Evolutionary conservation across 192 early-diverging fungal species (phyloP), one percentile per base, ranked within the genome.

Genomic region (Spizellomyces sp.): DNA sequence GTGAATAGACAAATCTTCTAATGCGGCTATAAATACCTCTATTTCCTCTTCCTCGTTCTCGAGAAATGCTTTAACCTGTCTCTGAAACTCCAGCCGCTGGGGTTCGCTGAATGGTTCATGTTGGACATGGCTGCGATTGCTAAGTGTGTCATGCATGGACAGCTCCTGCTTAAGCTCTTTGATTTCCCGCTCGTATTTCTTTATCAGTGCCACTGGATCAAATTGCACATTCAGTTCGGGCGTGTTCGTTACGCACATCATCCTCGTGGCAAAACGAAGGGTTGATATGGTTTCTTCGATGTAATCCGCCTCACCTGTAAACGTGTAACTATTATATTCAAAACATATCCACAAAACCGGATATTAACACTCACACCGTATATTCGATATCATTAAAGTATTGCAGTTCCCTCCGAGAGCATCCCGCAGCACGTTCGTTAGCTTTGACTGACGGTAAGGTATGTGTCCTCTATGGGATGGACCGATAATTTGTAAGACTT

Each of bases 261-360:
- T 89, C 12, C 87, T 69, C 8, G 86, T 89, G 5, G 86, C 86
- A 69, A 89, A 89, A 8, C 87, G 73, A 12, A 89, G 79, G 6
- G 87, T 89, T 10, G 81, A 83, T 17, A 89, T 88, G 12, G 87
- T 89, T 85, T 89, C 87, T 74, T 89, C 87, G 17, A 87, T 81
- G 66, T 86, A 79, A 8, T 79, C 74, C 6, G 52, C 45, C 69
- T 80, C 77, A 58, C 81, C 80, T 80, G 76, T 17, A 15, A 64
- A 45, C 0, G 50, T 19, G 1, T 54, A 12, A 54, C 50, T 4
- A n/a, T 12, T 19, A 19, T n/a, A 19, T 54, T 54, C 50, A 19
- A 19, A n/a, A n/a, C 0, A n/a, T 19, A 54, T n/a, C 1, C 1
- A 4, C 14, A 2, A 4, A 4, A 54, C 12, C 17, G 41, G 21